phyloP scores from a whole-genome alignment of 257 asterid species.

The Solanum corneliomulleri region DNA sequence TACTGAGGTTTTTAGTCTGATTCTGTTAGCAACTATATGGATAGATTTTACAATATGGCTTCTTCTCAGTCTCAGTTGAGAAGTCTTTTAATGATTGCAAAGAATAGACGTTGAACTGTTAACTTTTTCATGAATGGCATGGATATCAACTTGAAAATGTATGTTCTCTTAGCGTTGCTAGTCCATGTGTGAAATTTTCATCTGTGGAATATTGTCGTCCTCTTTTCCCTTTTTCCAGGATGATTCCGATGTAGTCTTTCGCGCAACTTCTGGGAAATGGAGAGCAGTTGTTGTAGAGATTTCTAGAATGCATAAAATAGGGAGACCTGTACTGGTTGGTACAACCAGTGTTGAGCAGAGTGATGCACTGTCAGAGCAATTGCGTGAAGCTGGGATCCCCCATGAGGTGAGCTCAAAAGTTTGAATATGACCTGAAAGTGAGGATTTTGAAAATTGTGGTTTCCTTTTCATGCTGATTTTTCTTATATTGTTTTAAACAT shows the following conservation, averaged over 20 bases:
- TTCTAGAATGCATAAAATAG: slow-evolving; percentile 93
- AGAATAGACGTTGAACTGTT: neutral
- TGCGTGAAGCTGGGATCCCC: slow-evolving; percentile 73
- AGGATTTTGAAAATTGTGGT: neutral
- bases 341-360: slow-evolving; percentile 99
- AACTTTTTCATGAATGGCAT: neutral
- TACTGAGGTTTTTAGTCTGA: neutral
- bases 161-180: neutral
- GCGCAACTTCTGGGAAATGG: slow-evolving; percentile 91
- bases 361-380: slow-evolving; percentile 78
- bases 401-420: slow-evolving; percentile 62
- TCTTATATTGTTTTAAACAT: neutral
- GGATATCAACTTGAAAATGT: neutral
- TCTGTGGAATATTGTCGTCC: neutral
- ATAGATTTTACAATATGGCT: neutral
- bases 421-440: neutral
- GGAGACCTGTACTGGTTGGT: slow-evolving; percentile 96
- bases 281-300: slow-evolving; percentile 93
- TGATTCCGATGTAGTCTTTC: slow-evolving; percentile 95
- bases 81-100: neutral
- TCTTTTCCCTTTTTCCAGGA: slow-evolving; percentile 34
- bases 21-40: neutral
- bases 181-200: neutral
- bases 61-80: neutral
- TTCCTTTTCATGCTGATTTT: neutral